Conservation (phyloP, 495 filamentous ascomycete genomes). For the Podospora comata region DNA sequence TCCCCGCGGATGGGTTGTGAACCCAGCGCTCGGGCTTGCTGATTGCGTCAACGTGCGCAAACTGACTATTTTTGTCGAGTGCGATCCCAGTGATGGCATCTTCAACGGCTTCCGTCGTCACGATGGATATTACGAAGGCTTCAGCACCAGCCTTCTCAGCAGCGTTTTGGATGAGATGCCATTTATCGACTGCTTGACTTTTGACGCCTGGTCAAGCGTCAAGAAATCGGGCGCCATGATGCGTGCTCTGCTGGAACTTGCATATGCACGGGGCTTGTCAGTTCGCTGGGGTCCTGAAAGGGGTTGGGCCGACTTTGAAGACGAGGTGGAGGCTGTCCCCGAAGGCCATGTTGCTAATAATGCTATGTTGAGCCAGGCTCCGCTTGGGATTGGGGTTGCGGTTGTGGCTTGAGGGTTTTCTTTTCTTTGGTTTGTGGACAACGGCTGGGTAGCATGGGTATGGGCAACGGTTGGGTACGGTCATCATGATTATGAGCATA, state of each 20-base stretch:
- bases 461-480: neutral
- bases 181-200: constrained; percentile 59
- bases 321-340: neutral
- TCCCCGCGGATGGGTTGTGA: constrained; percentile 69
- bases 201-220: constrained; percentile 72
- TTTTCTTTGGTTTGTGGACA: neutral
- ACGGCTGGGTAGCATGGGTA: neutral
- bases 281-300: constrained; percentile 69
- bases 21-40: constrained; percentile 59
- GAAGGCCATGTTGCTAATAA: neutral
- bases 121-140: constrained; percentile 71
- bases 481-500: neutral
- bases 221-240: constrained; percentile 68
- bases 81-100: constrained; percentile 68
- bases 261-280: constrained; percentile 46
- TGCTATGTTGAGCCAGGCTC: neutral
- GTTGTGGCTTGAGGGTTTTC: neutral
- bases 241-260: constrained; percentile 59
- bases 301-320: constrained; percentile 55
- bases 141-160: constrained; percentile 58
- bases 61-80: constrained; percentile 74
- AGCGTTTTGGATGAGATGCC: constrained; percentile 60
- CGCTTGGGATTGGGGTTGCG: neutral
- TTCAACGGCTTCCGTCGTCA: constrained; percentile 71
- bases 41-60: constrained; percentile 59